A percentile compares a stretch with the other conserved stretches of the same genome.
Evolutionary conservation across 306 rosid genomes (phyloP).

Genomic region (peach (Prunus persica)): Prunus_persica_NCBIv2 NC_034009.1:28564501-28565000

Average conservation of each 20-base stretch:
- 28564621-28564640: not conserved
- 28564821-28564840: not conserved
- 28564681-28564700: not conserved
- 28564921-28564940: not conserved
- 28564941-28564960: not conserved
- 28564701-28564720: not conserved
- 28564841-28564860: not conserved
- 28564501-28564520: conserved; percentile 3
- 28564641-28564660: not conserved
- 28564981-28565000: conserved; percentile 14
- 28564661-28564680: not conserved
- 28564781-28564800: not conserved
- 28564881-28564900: conserved; percentile 9
- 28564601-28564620: conserved; percentile 1
- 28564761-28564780: not conserved
- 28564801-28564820: not conserved
- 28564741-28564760: not conserved
- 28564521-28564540: not conserved
- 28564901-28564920: not conserved
- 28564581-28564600: conserved; percentile 2
- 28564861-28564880: not conserved
- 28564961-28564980: not conserved
- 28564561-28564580: not conserved
- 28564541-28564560: not conserved
- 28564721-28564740: not conserved